Base-by-base conservation (phyloP, 352 stramenopile genomes). In the Phytophthora pluvialis region DNA sequence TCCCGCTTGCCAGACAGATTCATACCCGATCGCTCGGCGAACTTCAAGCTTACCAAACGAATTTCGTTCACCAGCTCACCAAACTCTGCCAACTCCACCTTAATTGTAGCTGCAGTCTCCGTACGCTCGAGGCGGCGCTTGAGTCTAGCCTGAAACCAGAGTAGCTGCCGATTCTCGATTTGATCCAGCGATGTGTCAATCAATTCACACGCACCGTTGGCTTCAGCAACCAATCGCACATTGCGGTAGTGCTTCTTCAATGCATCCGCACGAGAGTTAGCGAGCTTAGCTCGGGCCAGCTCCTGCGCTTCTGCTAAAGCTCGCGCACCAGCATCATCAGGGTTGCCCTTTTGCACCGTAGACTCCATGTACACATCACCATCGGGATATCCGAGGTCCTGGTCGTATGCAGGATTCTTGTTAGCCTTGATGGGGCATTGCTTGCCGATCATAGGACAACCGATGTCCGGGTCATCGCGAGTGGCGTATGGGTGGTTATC, bases 361-460 rank as follows among this genome's bases (percentile, higher is more conserved):
- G 80, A 89, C 45, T 93, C 72, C 64, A 91, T 79, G 72, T 94
- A 96, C 21, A 88, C 83, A 39, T 93, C 88, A 13, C 77, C 79
- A 44, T 91, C 85, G 3, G 91, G 85, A 60, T 86, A 94, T 11
- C 91, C 91, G 29, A 94, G 79, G 45, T 97, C 87, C 16, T 89
- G 39, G 43, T 77, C 77, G 58, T 98, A 98, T 9, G 81, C 60
- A 29, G 88, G 87, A 26, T 75, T 38, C 45, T 66, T 78, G 61
- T 97, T 89, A 1, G 91, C 91, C 64, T 94, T 96, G 52, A 97
- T 86, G 10, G 91, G 91, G 64, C 91, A 97, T 55, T 97, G 89
- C 56, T 97, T 97, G 32, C 91, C 91, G 33, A 98, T 77, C 83
- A 97, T 76, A 31, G 88, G 88, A 60, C 88, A 95, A 10, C 88